Base-by-base conservation (phyloP, 768 basidiomycete species). In the Boletus rex-veris region DNA sequence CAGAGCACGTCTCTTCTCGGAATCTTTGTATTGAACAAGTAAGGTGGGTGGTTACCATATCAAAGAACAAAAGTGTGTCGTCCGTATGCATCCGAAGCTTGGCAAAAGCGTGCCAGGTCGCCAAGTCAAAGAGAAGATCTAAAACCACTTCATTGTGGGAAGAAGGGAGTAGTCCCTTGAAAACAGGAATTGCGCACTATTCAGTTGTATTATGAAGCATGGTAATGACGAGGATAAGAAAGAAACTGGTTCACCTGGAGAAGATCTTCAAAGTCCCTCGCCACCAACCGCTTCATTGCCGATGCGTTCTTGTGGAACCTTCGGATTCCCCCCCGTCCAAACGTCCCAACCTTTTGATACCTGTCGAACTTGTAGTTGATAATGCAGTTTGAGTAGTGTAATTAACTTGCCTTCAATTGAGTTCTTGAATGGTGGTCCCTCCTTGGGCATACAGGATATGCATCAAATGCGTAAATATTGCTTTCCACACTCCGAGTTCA, bases 81-180 rank as follows among this genome's bases (percentile, higher is more conserved):
- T 50, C 21, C 0, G 11, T 50, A 9, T 41, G 40, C 11, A 50
- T 15, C 6, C 10, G 3, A 16, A 50, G 39, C 26, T 41, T 50
- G 8, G 40, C 19, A 11, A 24, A 33, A 4, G 19, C 6, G 6
- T 50, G 48, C 31, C 31, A 47, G 16, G 31, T 65, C 4, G 51
- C 56, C n/a, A 65, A 12, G 5, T 45, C 37, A 7, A 62, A 67
- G 7, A 70, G 53, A 24, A 24, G 24, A 24, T 24, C 24, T 9
- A 62, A 48, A 1, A 70, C 11, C 16, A 45, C 5, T 5, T 19
- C 7, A 30, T 63, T 61, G 38, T 61, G 46, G 1, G 48, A 49
- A 6, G 30, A 8, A 1, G 30, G 21, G 4, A 50, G 40, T 0
- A 50, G 38, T 1, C 21, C 40, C 33, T 50, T 21, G n/a, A 50